Evolutionary conservation across 2,329 filamentous ascomycete genomes (phyloP), one percentile per base, ranked within the genome.

Genomic region (Pyricularia sp.): DNA sequence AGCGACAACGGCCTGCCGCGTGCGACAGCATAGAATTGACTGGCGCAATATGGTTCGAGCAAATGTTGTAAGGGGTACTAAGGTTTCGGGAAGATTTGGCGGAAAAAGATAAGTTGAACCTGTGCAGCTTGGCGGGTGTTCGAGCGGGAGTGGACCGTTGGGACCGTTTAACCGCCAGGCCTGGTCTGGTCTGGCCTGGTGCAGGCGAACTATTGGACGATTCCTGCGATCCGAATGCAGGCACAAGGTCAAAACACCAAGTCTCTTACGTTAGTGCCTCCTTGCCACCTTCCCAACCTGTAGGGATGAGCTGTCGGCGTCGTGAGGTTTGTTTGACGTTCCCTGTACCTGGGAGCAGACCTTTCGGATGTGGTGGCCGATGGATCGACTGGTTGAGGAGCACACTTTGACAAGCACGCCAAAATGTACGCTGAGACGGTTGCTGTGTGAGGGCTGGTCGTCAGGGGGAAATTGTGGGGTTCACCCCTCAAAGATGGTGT

Each of bases 381-480:
- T 28, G 8, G 53, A 26, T 57, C 26, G 53, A 26, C 53, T 57
- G n/a, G 53, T 13, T 9, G 24, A 28, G 33, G 4, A 57, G 53
- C n/a, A n/a, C 53, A 57, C 53, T 16, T 57, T 28, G 12, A 57
- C n/a, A 26, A 28, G 24, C 53, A 57, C 19, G 19, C 35, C 40
- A 57, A 57, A 55, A 22, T n/a, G 10, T 40, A 9, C 28, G 62
- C 62, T 63, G 62, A 55, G 62, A 63, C 62, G 49, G 62, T 63
- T 63, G 62, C 62, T n/a, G 62, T 63, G 62, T 55, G 62, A 49
- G 30, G 40, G 22, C 53, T 31, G 31, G 61, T 62, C 61, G 61
- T 62, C 61, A 49, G 31, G 31, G 12, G 40, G 40, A 13, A 62
- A 62, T 44, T 53, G 61, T 62, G 61, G 61, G 61, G 61, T 28